These are phyloP conservation scores for Lagerstroemia fauriei DNA, from an alignment of 441 rosid species.

Conservation along the genomic window DNA sequence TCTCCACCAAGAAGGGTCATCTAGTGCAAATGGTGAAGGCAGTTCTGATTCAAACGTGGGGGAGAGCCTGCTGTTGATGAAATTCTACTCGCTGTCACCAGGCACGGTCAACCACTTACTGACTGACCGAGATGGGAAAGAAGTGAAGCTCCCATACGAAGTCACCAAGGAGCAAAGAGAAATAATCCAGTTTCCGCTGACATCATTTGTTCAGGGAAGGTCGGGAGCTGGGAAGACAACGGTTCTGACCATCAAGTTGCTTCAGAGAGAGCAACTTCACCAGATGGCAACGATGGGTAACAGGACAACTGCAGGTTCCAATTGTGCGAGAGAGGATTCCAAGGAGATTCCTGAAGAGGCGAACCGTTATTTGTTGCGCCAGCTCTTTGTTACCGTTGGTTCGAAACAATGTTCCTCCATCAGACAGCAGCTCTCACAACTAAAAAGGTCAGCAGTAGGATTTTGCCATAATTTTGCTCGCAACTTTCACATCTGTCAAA, in stretches of 20 bases:
- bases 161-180: constrained; percentile 45
- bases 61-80: constrained; percentile 55
- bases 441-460: constrained; percentile 45
- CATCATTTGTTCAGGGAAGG: constrained; percentile 53
- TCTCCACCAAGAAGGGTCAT: constrained; percentile 28
- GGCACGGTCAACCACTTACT: constrained; percentile 44
- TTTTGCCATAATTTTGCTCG: not conserved
- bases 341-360: constrained; percentile 23
- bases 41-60: constrained; percentile 39
- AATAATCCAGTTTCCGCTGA: constrained; percentile 36
- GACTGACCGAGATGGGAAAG: constrained; percentile 40
- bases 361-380: constrained; percentile 32
- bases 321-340: not conserved
- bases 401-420: constrained; percentile 51
- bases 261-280: constrained; percentile 40
- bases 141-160: constrained; percentile 51
- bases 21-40: constrained; percentile 7
- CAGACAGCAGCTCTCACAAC: constrained; percentile 42
- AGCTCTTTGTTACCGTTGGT: constrained; percentile 56
- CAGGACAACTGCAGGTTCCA: constrained; percentile 13
- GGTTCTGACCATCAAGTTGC: constrained; percentile 48
- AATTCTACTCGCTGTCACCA: constrained; percentile 51
- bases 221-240: constrained; percentile 70
- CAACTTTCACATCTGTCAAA: too few species aligned
- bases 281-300: constrained; percentile 32